Conservation (phyloP, 2,329 filamentous ascomycete species). For the Exophiala alcalophila region DNA sequence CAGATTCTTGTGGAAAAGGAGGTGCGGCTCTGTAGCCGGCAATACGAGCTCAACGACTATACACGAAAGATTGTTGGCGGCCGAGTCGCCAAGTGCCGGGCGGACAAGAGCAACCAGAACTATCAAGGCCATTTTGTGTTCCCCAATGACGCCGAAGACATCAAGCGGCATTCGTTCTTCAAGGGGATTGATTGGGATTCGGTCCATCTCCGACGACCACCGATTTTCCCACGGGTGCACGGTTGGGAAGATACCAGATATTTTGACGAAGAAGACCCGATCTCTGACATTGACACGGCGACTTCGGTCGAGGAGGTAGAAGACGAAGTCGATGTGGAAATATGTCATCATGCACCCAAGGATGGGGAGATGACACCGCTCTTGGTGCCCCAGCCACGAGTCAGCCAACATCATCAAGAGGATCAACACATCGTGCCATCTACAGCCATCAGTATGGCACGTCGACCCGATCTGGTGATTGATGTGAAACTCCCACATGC, state of each 20-base stretch:
- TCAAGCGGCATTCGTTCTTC: constrained; percentile 88
- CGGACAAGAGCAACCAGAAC: constrained; percentile 37
- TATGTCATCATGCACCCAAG: background rate
- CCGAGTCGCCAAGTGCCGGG: constrained; percentile 25
- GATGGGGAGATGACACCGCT: too few relatives aligned
- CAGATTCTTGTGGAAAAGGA: constrained; percentile 72
- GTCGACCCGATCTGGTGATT: constrained; percentile 1
- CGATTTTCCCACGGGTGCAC: constrained; percentile 73
- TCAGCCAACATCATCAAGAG: constrained; percentile 29
- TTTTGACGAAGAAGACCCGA: constrained; percentile 77
- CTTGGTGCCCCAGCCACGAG: constrained; percentile 3
- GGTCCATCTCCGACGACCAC: constrained; percentile 67
- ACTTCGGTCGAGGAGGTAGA: constrained; percentile 38
- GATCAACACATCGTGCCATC: constrained; percentile 30
- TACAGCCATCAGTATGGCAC: constrained; percentile 13
- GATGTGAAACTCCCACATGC: background rate
- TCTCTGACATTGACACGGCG: constrained; percentile 59
- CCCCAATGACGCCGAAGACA: constrained; percentile 79
- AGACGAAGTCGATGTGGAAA: constrained; percentile 36
- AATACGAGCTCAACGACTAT: constrained; percentile 67
- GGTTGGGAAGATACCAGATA: constrained; percentile 75
- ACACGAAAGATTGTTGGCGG: constrained; percentile 29
- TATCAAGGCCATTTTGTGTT: constrained; percentile 66
- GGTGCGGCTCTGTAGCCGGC: constrained; percentile 68
- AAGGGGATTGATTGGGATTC: constrained; percentile 72